Base-by-base conservation (phyloP, 139 green algal species). In the Trebouxia sp. region DNA sequence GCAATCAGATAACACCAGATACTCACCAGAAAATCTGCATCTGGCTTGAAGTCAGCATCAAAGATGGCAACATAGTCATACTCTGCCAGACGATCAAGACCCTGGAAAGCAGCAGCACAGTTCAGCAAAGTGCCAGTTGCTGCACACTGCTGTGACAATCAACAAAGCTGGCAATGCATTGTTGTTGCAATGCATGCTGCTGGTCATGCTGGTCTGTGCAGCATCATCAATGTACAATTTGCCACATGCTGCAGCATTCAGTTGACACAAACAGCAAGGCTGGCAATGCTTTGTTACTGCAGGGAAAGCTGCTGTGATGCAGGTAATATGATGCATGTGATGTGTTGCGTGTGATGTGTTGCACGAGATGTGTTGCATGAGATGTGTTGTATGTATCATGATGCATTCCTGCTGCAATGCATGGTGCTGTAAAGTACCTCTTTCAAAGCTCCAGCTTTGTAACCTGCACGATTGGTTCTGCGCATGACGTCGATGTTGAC, bases 11-110 rank as follows among this genome's bases (percentile, higher is more conserved):
- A n/a, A 17, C 55, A 41, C 14, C 58, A 41, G 32, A 45, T 9
- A 32, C 69, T 65, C 38, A 83, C 66, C 81, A 98, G 84, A 81
- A 98, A 98, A 75, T 94, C 88, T 17, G 87, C 51, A 24, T 93
- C 88, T 5, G 94, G 94, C 79, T 91, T 92, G 83, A 97, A 97
- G 83, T 97, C 94, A 72, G 94, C 94, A 83, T 97, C 94, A 83
- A 97, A 97, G 53, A 97, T 89, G 32, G 91, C 90, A 15, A 95
- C 84, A 77, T 90, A 95, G 53, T 94, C 87, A 72, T 87, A 91
- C 10, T 80, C 75, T 28, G 51, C n/a, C 51, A 93, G 77, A 14
- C 91, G 12, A 1, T 93, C 85, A 83, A 93, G 87, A 22, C 89
- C 89, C 88, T 94, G 83, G 41, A 56, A 1, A 38, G 6, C 41